Base-by-base conservation (phyloP, 2,329 filamentous ascomycete genomes). In the Penicillium brasilianum region DNA sequence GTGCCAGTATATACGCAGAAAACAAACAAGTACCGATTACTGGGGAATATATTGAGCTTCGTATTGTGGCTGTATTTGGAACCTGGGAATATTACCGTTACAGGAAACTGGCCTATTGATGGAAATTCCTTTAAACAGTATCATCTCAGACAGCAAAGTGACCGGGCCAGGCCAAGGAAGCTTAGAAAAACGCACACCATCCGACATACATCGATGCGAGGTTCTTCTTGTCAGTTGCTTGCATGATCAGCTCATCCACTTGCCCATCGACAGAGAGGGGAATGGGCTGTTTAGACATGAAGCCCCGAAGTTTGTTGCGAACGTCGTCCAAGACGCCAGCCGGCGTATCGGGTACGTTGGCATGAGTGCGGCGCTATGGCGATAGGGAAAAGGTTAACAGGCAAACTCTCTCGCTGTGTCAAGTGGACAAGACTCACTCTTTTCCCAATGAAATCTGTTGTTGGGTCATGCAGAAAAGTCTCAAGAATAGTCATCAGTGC, bases 401-500 rank as follows among this genome's bases (percentile, higher is more conserved):
- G 18, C 11, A 39, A 9, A n/a, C 36, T 36, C 20, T 50, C 32
- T 28, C 25, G 5, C 18, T 9, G 6, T 9, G 13, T 11, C 11
- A 32, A 28, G 16, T 10, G 28, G n/a, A 25, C 43, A 25, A 9
- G 20, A 62, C 69, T 67, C 66, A 84, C 82, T 69, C 87, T 88
- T 74, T 90, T 92, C 55, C 90, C 90, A 70, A 97, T 87, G 64
- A 98, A 88, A 73, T 99, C 96, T 13, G 97, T 88, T 14, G 96
- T 98, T 0, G 95, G 95, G 74, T 99, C 95, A 73, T 99, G 93
- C 66, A 99, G 86, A 73, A 99, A 99, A 0, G 95, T 93, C 80
- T 99, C 96, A 1, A 99, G 83, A 53, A 99, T 94, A 0, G 94
- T 97, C 89, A 99, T 97, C 60, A 99, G 82, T 41, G 94, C 97